Conservation (phyloP, 116 monocot species). For the Cymodocea nodosa region DNA sequence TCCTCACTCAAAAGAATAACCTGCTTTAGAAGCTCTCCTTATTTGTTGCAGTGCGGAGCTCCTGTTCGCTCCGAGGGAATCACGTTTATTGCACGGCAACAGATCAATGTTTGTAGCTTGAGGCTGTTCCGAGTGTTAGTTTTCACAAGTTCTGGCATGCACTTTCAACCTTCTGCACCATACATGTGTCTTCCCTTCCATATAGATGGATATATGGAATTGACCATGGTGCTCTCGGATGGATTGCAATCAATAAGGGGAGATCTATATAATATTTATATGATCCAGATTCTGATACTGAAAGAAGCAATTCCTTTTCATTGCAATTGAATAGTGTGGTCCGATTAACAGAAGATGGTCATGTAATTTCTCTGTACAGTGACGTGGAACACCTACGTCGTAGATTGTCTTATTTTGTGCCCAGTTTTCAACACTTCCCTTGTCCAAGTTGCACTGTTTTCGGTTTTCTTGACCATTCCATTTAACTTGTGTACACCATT, state of each 20-base stretch:
- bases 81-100: neutral
- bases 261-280: neutral
- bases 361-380: conserved; percentile 5
- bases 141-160: neutral
- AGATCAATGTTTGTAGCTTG: neutral
- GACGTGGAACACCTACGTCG: neutral
- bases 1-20: neutral
- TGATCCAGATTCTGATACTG: neutral
- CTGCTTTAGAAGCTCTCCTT: neutral
- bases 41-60: neutral
- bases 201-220: neutral
- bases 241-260: neutral
- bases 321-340: neutral
- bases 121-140: neutral
- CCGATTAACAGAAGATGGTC: neutral
- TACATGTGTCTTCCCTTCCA: neutral
- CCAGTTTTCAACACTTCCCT: neutral
- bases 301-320: neutral
- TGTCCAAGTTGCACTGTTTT: neutral
- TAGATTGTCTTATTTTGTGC: neutral
- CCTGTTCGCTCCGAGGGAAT: neutral
- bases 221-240: neutral
- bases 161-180: conserved; percentile 2
- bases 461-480: neutral
- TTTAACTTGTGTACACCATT: too few species aligned